Base-by-base conservation (phyloP, 2,329 filamentous ascomycete genomes). In the Colletotrichum gigasporum region DNA sequence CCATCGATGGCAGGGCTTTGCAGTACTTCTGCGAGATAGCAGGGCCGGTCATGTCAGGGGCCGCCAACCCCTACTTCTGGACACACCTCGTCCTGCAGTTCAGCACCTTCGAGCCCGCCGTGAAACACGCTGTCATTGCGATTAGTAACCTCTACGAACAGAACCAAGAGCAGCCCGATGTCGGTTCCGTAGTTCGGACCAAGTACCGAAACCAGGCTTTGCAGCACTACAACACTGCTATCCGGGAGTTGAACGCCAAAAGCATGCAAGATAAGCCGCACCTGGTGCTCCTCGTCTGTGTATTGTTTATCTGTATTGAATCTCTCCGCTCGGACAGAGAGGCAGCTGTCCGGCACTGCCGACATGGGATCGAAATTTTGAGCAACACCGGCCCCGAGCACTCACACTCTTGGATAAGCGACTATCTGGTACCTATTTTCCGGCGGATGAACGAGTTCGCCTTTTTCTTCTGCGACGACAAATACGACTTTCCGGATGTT, bases 231-330 rank as follows among this genome's bases (percentile, higher is more conserved):
- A 69, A 66, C 22, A 10, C 37, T 11, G 55, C 67, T 8, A 67
- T 69, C 26, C 56, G 30, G 3, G 42, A 50, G 34, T 52, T 69
- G 20, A 44, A 42, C 4, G 28, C 14, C 44, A 59, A 39, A 26
- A 39, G 10, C 48, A 32, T n/a, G n/a, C n/a, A n/a, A n/a, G 48
- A 58, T 41, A 55, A 18, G 18, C 14, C 24, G 10, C 39, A 37
- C 6, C 39, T 66, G 4, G 62, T 67, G 5, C 44, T 70, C 5
- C 37, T 52, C 18, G 63, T 65, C 50, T 59, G 71, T 58, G 54
- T 67, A 26, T 34, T 70, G 47, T 67, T 72, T 32, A 61, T 68
- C 18, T 59, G 58, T 39, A 55, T 67, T 18, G 53, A 57, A 8
- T 28, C 37, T 6, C 34, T 57, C 28, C 41, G 41, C n/a, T n/a